These are phyloP conservation scores for Suillus alpinus DNA, from an alignment of 768 basidiomycete genomes.

Conservation along the genomic window DNA sequence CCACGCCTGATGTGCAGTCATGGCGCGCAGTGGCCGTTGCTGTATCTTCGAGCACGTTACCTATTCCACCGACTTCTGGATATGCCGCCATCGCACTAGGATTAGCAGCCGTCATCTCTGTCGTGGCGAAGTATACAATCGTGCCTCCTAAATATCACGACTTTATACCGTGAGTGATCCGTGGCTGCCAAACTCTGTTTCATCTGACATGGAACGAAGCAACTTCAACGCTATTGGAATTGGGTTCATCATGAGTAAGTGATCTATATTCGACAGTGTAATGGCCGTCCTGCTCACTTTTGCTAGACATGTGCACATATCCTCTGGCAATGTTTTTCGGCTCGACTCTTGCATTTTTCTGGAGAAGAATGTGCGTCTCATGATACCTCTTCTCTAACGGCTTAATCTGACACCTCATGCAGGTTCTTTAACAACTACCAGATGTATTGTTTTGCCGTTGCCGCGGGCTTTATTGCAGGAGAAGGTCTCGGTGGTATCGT, in stretches of 20 bases:
- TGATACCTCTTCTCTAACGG: background rate
- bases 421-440: conserved; percentile 8
- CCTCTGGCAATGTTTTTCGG: conserved; percentile 22
- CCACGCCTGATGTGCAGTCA: conserved; percentile 5
- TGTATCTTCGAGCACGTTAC: conserved; percentile 12
- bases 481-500: conserved; percentile 33
- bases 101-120: conserved; percentile 40
- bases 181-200: background rate
- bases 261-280: background rate
- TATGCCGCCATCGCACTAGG: conserved; percentile 53
- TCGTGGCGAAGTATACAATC: conserved; percentile 33
- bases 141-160: conserved; percentile 5
- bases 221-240: conserved; percentile 1
- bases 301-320: conserved; percentile 18
- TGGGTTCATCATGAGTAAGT: conserved; percentile 5
- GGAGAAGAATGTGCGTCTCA: conserved; percentile 10
- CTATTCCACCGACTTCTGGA: conserved; percentile 49
- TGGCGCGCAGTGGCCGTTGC: conserved; percentile 6
- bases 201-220: background rate
- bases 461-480: conserved; percentile 35
- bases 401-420: background rate
- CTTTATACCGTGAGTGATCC: background rate
- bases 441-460: conserved; percentile 31
- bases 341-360: conserved; percentile 20
- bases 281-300: background rate